These are phyloP conservation scores for Eimeria sp. DNA, from an alignment of 169 alveolate genomes.

Conservation along the genomic window DNA sequence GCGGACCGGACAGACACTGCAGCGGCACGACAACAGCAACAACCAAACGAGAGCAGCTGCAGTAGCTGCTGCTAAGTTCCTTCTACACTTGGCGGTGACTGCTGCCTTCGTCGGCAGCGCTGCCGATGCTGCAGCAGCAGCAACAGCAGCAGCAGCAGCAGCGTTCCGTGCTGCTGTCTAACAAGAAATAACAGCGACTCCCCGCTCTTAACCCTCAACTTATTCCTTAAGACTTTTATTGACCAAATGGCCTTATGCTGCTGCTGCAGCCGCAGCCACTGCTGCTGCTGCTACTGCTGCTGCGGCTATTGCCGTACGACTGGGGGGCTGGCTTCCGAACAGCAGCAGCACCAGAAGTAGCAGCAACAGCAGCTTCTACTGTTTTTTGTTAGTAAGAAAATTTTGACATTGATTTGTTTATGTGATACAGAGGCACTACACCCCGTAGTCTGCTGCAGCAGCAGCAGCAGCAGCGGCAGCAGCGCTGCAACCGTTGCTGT, in stretches of 20 bases:
- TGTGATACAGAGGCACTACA: too few species aligned
- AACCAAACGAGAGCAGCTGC: too few species aligned
- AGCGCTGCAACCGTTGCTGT: slow-evolving; percentile 16
- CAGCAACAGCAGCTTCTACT: slow-evolving; percentile 33
- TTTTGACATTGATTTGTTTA: too few species aligned
- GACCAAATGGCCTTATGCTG: background rate
- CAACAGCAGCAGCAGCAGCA: slow-evolving; percentile 1
- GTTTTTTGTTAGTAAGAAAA: too few species aligned
- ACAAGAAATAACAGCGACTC: background rate
- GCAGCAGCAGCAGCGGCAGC: slow-evolving; percentile 19
- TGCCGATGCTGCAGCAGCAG: slow-evolving; percentile 20
- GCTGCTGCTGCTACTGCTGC: background rate
- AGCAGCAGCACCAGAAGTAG: slow-evolving; percentile 37
- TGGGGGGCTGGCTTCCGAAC: background rate
- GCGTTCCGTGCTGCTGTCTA: background rate
- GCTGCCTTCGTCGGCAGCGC: slow-evolving; percentile 43
- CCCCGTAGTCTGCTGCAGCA: background rate
- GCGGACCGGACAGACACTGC: too few species aligned
- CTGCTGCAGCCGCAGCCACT: slow-evolving; percentile 42
- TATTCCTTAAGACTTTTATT: background rate
- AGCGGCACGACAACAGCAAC: too few species aligned
- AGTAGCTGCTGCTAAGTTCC: too few species aligned
- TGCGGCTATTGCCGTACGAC: background rate
- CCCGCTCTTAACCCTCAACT: background rate
- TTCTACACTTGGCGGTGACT: background rate